Conservation (phyloP, 1,284 basidiomycete species). For the Chiua sp. region DNA sequence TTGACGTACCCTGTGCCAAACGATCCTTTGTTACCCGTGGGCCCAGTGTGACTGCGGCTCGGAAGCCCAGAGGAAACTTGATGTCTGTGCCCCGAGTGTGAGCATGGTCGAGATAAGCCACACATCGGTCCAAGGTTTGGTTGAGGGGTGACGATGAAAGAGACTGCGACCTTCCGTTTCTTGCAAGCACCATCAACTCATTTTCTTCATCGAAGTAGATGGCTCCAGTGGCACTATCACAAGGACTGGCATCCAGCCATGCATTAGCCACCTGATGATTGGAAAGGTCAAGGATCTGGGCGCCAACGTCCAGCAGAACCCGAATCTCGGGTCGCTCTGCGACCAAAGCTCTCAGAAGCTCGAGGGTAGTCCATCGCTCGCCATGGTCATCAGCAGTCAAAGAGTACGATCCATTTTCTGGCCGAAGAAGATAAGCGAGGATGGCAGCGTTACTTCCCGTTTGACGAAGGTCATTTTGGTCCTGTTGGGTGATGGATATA, state of each 20-base stretch:
- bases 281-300: conserved; percentile 58
- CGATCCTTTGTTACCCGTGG: conserved; percentile 57
- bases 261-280: conserved; percentile 45
- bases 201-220: conserved; percentile 53
- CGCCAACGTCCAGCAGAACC: conserved; percentile 59
- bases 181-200: conserved; percentile 18
- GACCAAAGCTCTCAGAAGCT: too few relatives aligned
- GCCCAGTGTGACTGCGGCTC: conserved; percentile 24
- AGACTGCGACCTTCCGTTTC: conserved; percentile 42
- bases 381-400: conserved; percentile 30
- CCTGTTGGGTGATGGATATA: conserved; percentile 9
- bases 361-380: background rate
- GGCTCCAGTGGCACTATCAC: conserved; percentile 39
- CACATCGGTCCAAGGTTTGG: conserved; percentile 45
- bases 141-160: conserved; percentile 48
- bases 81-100: conserved; percentile 62
- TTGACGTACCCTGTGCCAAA: conserved; percentile 51
- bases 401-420: conserved; percentile 40
- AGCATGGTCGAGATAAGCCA: conserved; percentile 59
- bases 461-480: conserved; percentile 14
- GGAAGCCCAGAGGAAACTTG: conserved; percentile 47
- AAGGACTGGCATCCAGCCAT: conserved; percentile 43
- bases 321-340: conserved; percentile 40
- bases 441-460: conserved; percentile 41
- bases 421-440: conserved; percentile 46